phyloP scores from a whole-genome alignment of 2,329 filamentous ascomycete genomes.

The Phoma sp. region DNA sequence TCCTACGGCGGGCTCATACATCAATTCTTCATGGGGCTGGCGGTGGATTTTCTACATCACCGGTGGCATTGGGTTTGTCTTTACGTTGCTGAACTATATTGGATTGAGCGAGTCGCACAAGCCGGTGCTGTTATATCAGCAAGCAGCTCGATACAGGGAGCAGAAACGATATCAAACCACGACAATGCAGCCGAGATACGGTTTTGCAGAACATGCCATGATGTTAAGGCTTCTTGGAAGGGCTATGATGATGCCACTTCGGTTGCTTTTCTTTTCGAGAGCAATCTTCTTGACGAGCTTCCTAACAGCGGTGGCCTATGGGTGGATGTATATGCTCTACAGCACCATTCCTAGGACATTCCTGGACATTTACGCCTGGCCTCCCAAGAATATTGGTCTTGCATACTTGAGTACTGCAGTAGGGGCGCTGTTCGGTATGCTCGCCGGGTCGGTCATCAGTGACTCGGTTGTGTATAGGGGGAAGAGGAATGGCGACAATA shows the following conservation, averaged over 20 bases:
- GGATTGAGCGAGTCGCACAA: not conserved
- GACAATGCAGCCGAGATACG: not conserved
- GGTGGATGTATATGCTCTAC: conserved; percentile 41
- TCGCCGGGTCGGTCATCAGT: conserved; percentile 29
- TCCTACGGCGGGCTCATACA: conserved; percentile 25
- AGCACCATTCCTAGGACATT: conserved; percentile 34
- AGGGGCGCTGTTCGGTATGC: conserved; percentile 41
- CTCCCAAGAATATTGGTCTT: conserved; percentile 24
- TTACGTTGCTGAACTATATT: not conserved
- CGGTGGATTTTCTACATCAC: conserved; percentile 20
- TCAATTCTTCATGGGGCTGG: conserved; percentile 25
- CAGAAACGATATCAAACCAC: not conserved
- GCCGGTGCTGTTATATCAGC: not conserved
- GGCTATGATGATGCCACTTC: not conserved
- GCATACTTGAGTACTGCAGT: conserved; percentile 34
- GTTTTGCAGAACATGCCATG: not conserved
- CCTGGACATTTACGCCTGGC: conserved; percentile 26
- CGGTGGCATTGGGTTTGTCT: conserved; percentile 3
- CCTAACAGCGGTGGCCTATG: conserved; percentile 53
- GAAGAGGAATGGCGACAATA: not conserved
- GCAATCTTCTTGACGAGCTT: conserved; percentile 58
- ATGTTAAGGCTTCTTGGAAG: not conserved
- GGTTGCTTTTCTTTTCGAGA: conserved; percentile 48
- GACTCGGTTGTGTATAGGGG: not conserved
- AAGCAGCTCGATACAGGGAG: not conserved